Conservation (phyloP, 176 grass and related monocot genomes). For the Triticum timopheevii region DNA sequence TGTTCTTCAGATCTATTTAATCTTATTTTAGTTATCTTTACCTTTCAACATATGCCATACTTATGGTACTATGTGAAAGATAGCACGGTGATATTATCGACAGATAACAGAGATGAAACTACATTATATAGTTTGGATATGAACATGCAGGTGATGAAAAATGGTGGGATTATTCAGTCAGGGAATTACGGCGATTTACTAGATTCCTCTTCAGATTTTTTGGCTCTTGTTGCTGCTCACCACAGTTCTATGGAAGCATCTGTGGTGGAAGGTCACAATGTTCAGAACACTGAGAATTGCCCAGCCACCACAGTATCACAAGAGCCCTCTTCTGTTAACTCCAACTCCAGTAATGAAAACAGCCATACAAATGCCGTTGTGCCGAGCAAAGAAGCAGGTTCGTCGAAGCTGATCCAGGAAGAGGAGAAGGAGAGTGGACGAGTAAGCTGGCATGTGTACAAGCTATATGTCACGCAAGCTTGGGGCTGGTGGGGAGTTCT, state of each 20-base stretch:
- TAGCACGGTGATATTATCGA: background rate
- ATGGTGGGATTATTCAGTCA: constrained; percentile 66
- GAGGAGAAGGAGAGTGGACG: constrained; percentile 79
- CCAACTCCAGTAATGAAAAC: constrained; percentile 24
- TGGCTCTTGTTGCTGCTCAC: constrained; percentile 73
- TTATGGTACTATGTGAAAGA: background rate
- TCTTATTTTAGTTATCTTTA: background rate
- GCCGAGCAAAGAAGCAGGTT: constrained; percentile 43
- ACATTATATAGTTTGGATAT: background rate
- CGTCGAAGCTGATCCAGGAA: constrained; percentile 70
- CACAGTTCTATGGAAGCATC: constrained; percentile 84
- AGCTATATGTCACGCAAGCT: constrained; percentile 71
- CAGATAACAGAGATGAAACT: background rate
- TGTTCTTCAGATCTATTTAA: background rate
- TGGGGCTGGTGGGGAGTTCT: constrained; percentile 84
- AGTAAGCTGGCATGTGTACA: constrained; percentile 71
- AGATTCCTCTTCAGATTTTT: constrained; percentile 51
- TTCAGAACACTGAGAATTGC: constrained; percentile 30
- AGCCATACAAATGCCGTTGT: background rate
- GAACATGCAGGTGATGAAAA: constrained; percentile 67
- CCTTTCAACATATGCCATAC: background rate
- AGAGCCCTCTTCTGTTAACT: background rate
- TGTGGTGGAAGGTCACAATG: constrained; percentile 35
- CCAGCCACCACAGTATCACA: background rate
- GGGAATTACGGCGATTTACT: constrained; percentile 70